These are phyloP conservation scores for Vachellia pachyceras DNA, from an alignment of 306 rosid genomes.

Conservation along the genomic window DNA sequence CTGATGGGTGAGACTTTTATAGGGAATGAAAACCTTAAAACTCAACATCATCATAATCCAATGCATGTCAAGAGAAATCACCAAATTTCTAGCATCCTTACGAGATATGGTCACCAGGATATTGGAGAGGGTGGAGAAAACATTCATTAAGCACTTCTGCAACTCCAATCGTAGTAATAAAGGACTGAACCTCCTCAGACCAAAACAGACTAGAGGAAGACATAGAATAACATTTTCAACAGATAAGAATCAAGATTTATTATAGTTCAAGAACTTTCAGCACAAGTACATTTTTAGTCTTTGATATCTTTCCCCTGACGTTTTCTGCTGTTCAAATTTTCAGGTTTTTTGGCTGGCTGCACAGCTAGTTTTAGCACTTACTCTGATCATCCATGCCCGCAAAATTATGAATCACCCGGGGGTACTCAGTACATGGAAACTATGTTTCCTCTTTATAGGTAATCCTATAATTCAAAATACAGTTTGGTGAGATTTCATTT, in stretches of 20 bases:
- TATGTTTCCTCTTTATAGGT: slow-evolving; percentile 83
- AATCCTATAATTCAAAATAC: background rate
- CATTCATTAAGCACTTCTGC: slow-evolving; percentile 52
- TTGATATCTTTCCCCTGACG: slow-evolving; percentile 8
- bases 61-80: background rate
- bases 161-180: slow-evolving; percentile 65
- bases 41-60: slow-evolving; percentile 8
- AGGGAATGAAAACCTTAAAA: background rate
- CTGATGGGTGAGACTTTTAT: slow-evolving; percentile 59
- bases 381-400: slow-evolving; percentile 48
- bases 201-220: slow-evolving; percentile 61
- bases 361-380: slow-evolving; percentile 52
- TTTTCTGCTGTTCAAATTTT: slow-evolving; percentile 2
- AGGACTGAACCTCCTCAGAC: slow-evolving; percentile 67
- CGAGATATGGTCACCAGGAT: slow-evolving; percentile 31
- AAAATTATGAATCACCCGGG: slow-evolving; percentile 45
- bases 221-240: slow-evolving; percentile 67
- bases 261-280: background rate
- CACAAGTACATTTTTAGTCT: background rate
- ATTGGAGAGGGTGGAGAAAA: slow-evolving; percentile 47
- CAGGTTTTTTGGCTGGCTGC: slow-evolving; percentile 83
- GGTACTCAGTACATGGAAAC: slow-evolving; percentile 59
- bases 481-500: background rate
- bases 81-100: background rate
- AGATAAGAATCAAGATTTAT: slow-evolving; percentile 44